Evolutionary conservation across 371 early-diverging fungal genomes (phyloP).

Genomic region (Syncephalastrum monosporum): DNA sequence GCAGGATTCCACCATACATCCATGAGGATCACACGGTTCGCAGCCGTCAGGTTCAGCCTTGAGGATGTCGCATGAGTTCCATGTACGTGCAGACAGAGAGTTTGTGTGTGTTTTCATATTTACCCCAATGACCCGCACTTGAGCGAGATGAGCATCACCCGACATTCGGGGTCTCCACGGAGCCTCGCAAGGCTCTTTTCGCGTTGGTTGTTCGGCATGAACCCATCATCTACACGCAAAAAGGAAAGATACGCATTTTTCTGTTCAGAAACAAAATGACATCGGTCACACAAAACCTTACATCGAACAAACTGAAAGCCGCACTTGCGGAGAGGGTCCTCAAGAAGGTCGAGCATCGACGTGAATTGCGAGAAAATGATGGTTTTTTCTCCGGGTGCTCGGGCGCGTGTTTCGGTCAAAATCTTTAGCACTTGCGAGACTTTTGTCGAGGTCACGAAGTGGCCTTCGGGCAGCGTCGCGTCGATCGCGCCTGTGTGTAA

Average conservation of each 20-base stretch:
- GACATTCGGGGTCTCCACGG: constrained; percentile 48
- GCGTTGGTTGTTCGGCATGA: constrained; percentile 40
- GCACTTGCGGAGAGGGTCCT: constrained; percentile 58
- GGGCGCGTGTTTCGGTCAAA: constrained; percentile 28
- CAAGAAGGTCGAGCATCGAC: constrained; percentile 74
- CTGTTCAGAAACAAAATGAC: constrained; percentile 6
- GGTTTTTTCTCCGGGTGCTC: constrained; percentile 57
- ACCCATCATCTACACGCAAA: constrained; percentile 41
- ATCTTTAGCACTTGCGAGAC: constrained; percentile 49
- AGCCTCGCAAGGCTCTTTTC: constrained; percentile 51
- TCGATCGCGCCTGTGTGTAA: not conserved
- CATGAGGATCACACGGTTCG: constrained; percentile 70
- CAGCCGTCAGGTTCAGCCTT: constrained; percentile 75
- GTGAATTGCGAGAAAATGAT: constrained; percentile 90
- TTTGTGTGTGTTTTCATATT: constrained; percentile 6
- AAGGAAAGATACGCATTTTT: not conserved
- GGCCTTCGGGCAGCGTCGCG: not conserved
- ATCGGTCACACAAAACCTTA: constrained; percentile 21
- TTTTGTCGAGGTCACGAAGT: constrained; percentile 27
- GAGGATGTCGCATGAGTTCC: constrained; percentile 10
- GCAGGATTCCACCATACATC: constrained; percentile 92
- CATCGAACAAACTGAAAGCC: constrained; percentile 61
- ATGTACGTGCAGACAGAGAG: too few species aligned
- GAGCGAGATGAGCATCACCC: constrained; percentile 68
- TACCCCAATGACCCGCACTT: constrained; percentile 73